Base-by-base conservation (phyloP, 208 protist genomes). In the Phytomonas sp. region DNA sequence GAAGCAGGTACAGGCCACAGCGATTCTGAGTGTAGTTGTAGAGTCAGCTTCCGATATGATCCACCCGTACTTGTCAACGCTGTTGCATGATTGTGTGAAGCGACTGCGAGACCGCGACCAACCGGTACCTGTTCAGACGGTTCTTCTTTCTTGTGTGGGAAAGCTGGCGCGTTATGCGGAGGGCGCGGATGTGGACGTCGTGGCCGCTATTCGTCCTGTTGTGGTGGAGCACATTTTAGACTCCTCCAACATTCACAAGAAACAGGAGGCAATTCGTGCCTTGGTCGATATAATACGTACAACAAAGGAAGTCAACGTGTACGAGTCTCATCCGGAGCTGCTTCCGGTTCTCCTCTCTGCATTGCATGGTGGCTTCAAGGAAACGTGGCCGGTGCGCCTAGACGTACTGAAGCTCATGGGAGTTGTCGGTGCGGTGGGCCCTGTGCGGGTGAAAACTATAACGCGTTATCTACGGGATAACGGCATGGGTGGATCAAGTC, bases 391-490 rank as follows among this genome's bases (percentile, higher is more conserved):
- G 40, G 82, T 96, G n/a, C 85, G 89, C 43, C 73, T 84, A 62
- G 92, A 96, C 73, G 88, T 95, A 53, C 76, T 96, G 37, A 85
- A 92, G 74, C 77, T 96, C 73, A 92, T 96, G 84, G 92, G 92
- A 64, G 88, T 94, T 66, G 91, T 96, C 68, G 92, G 92, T 9
- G 92, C 92, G 1, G 81, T 96, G 7, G 83, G 93, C 69, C 92
- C 92, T 29, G 78, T 90, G 43, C 77, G 75, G 26, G 85, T 92
- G 61, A 96, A 94, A 72, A 83, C 90, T 68, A 91, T 95, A 46
- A 81, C 81, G 31, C 83, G 85, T 0, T 60, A 74, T 51, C 74
- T 84, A 63, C 78, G 83, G 26, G 81, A 92, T 71, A 79, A 70
- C 37, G 71, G 73, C 6, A 56, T 56, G 46, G 46, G 11, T 11